These are phyloP conservation scores for Casuarina cunninghamiana DNA, from an alignment of 306 rosid species.

Conservation along the genomic window DNA sequence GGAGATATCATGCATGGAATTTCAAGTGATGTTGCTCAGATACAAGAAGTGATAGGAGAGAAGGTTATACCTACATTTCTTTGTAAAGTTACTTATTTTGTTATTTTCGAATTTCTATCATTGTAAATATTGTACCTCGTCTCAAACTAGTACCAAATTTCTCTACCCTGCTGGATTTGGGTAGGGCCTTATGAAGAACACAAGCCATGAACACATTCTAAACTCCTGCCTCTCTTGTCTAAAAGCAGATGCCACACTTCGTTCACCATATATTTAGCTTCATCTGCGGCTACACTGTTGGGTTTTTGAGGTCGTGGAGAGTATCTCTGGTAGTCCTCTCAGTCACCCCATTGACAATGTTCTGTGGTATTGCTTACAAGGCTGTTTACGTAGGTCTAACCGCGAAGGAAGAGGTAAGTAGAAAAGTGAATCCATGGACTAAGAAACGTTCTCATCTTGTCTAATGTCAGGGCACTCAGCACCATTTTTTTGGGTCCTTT, in stretches of 20 bases:
- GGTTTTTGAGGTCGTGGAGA: constrained; percentile 80
- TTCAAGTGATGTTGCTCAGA: constrained; percentile 92
- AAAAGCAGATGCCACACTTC: constrained; percentile 88
- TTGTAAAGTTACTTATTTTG: neutral
- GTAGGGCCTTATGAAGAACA: no score
- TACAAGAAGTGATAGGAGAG: constrained; percentile 96
- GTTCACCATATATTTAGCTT: constrained; percentile 72
- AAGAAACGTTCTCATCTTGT: neutral
- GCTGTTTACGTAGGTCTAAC: constrained; percentile 82
- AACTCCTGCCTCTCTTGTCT: neutral
- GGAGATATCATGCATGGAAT: constrained; percentile 92
- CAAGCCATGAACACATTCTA: neutral
- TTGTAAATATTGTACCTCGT: neutral
- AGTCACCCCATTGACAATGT: constrained; percentile 80
- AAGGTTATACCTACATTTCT: constrained; percentile 49
- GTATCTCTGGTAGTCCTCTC: constrained; percentile 74
- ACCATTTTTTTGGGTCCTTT: constrained; percentile 3
- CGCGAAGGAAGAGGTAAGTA: constrained; percentile 73
- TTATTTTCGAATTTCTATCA: neutral
- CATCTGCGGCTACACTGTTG: constrained; percentile 77
- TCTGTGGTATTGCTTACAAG: constrained; percentile 79
- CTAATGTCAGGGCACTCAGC: constrained; percentile 22
- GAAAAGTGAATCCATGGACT: constrained; percentile 1
- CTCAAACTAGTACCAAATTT: neutral
- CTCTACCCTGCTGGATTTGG: neutral